These are phyloP conservation scores for Trichoderma pleuroti DNA, from an alignment of 2,329 filamentous ascomycete species.

Conservation along the genomic window DNA sequence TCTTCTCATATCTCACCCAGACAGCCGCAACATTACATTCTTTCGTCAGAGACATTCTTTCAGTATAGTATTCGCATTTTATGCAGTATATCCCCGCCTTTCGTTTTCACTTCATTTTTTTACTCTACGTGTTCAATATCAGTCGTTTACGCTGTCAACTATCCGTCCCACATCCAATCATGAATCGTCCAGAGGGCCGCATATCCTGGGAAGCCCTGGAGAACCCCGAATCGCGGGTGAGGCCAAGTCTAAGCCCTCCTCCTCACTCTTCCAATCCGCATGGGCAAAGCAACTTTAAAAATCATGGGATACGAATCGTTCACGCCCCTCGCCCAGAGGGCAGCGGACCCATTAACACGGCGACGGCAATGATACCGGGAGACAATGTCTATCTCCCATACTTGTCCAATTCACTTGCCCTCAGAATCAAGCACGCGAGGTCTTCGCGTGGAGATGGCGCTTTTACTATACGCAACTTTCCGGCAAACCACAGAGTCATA, in stretches of 20 bases:
- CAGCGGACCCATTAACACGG: background rate
- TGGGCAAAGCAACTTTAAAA: background rate
- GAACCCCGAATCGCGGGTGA: background rate
- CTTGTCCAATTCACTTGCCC: background rate
- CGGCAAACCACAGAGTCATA: slow-evolving; percentile 21
- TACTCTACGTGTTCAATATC: background rate
- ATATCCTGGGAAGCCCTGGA: background rate
- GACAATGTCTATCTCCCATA: background rate
- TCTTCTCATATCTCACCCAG: background rate
- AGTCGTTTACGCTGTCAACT: background rate
- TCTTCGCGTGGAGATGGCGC: slow-evolving; percentile 22
- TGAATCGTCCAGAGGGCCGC: background rate
- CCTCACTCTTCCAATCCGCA: background rate
- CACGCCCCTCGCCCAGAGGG: background rate
- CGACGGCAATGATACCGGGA: background rate
- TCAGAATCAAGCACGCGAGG: slow-evolving; percentile 17
- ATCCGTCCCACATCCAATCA: background rate
- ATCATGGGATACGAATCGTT: background rate
- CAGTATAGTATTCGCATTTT: background rate
- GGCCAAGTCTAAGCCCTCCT: background rate
- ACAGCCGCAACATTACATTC: background rate
- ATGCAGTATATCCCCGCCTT: background rate
- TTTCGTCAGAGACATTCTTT: background rate
- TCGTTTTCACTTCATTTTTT: background rate
- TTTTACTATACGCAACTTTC: slow-evolving; percentile 21